Evolutionary conservation across 768 basidiomycete genomes (phyloP).

Genomic region (Cantharellus anzutake): DNA sequence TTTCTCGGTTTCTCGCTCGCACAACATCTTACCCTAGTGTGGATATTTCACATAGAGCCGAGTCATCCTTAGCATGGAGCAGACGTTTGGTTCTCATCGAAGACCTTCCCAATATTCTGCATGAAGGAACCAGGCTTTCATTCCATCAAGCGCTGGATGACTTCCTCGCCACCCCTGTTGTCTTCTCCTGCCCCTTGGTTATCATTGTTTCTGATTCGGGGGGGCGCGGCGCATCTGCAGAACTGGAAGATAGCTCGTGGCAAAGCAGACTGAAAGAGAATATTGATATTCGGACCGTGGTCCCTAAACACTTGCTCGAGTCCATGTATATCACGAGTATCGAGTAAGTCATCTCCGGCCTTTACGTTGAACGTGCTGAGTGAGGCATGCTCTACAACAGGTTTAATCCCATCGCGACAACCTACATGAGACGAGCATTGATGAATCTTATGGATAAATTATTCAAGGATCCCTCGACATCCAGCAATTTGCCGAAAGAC

Average conservation of each 20-base stretch:
- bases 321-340: slow-evolving; percentile 67
- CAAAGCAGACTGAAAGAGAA: slow-evolving; percentile 26
- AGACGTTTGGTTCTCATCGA: slow-evolving; percentile 52
- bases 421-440: slow-evolving; percentile 54
- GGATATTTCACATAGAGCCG: slow-evolving; percentile 17
- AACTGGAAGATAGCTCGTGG: slow-evolving; percentile 23
- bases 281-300: slow-evolving; percentile 27
- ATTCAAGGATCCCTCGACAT: slow-evolving; percentile 11
- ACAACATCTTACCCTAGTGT: slow-evolving; percentile 41
- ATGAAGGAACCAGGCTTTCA: slow-evolving; percentile 40
- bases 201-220: slow-evolving; percentile 74
- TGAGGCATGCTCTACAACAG: slow-evolving; percentile 21
- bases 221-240: slow-evolving; percentile 41
- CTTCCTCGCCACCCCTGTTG: slow-evolving; percentile 24
- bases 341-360: slow-evolving; percentile 28
- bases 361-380: neutral
- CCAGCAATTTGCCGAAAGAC: slow-evolving; percentile 32
- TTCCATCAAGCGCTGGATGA: slow-evolving; percentile 55
- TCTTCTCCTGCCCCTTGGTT: slow-evolving; percentile 40
- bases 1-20: slow-evolving; percentile 54
- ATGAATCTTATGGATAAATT: slow-evolving; percentile 9
- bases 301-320: slow-evolving; percentile 38
- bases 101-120: slow-evolving; percentile 81
- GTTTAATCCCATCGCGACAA: slow-evolving; percentile 84
- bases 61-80: slow-evolving; percentile 4